Evolutionary conservation across 768 basidiomycete species (phyloP).

Genomic region (Phlegmacium glaucopus): DNA sequence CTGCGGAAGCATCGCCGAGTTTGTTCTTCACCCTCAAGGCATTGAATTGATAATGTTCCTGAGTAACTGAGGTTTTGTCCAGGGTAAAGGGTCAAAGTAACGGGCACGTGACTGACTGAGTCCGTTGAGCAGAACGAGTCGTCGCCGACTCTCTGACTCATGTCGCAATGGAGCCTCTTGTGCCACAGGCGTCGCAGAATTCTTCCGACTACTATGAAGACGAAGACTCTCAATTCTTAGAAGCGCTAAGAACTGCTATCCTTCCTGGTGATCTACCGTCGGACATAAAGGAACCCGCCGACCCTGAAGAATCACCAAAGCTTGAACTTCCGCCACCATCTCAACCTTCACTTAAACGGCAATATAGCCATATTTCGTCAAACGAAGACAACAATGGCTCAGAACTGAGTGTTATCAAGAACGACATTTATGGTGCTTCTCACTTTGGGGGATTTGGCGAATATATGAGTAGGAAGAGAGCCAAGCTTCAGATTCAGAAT

Average conservation of each 20-base stretch:
- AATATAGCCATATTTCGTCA: conserved; percentile 22
- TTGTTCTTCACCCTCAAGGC: conserved; percentile 33
- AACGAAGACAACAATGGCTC: conserved; percentile 15
- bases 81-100: no score
- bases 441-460: conserved; percentile 82
- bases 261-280: conserved; percentile 46
- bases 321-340: conserved; percentile 34
- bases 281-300: conserved; percentile 4
- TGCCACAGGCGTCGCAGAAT: conserved; percentile 25
- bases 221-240: conserved; percentile 51
- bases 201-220: conserved; percentile 57
- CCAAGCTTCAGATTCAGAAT: conserved; percentile 87
- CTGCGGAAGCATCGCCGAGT: conserved; percentile 44
- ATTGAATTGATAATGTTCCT: conserved; percentile 20
- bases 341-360: conserved; percentile 41
- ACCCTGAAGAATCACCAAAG: conserved; percentile 15
- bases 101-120: no score
- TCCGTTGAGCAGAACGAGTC: no score
- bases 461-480: conserved; percentile 89
- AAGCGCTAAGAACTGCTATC: conserved; percentile 40
- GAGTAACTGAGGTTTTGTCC: no score
- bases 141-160: no score
- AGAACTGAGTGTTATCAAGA: conserved; percentile 13
- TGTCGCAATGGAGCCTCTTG: conserved; percentile 2
- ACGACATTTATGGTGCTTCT: conserved; percentile 68